Evolutionary conservation across 108 stramenopile genomes (phyloP), one percentile per base, ranked within the genome.

Genomic region (Nannochloropsis oceanica): DNA sequence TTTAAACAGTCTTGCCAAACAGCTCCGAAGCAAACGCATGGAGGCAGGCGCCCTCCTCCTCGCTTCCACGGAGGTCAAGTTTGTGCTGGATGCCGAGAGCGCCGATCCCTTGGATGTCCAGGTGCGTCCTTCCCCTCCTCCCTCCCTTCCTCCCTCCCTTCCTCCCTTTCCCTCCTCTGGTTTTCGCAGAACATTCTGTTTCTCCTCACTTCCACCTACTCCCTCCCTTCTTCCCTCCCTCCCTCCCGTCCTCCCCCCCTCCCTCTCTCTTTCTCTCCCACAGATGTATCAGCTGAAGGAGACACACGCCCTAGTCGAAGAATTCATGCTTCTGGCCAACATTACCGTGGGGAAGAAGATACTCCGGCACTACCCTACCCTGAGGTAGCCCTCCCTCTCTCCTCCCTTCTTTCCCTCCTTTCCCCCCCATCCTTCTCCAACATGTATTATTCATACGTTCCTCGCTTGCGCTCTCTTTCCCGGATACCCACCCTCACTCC

Each of bases 271-370:
- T n/a, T n/a, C n/a, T n/a, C n/a, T 13, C 18, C 46, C 46, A 0
- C 46, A 50, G 46, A 89, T 89, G 84, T 88, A 88, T 43, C 83
- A 83, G 18, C 82, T 88, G 2, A 85, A 85, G 43, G 87, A 88
- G 44, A 80, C 80, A 24, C 80, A 97, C 87, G 90, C 93, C 18
- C 81, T 96, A 44, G 98, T 99, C 13, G 98, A 99, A 87, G 99
- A 99, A 88, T 98, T 98, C 86, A 99, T 99, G 99, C 92, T 99
- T 25, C 86, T 98, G 44, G 99, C 98, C 25, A 99, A 99, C 87
- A 97, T 99, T 59, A 95, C 96, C 13, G 99, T 99, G 12, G 92
- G 95, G 13, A 97, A 97, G 87, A 95, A 95, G 59, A 97, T 97
- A 42, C 90, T 95, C 2, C 86, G 96, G 24, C 93, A 94, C 73